Evolutionary conservation across 139 green algal genomes (phyloP), one percentile per base, ranked within the genome.

Genomic region (Eudorina sp.): DNA sequence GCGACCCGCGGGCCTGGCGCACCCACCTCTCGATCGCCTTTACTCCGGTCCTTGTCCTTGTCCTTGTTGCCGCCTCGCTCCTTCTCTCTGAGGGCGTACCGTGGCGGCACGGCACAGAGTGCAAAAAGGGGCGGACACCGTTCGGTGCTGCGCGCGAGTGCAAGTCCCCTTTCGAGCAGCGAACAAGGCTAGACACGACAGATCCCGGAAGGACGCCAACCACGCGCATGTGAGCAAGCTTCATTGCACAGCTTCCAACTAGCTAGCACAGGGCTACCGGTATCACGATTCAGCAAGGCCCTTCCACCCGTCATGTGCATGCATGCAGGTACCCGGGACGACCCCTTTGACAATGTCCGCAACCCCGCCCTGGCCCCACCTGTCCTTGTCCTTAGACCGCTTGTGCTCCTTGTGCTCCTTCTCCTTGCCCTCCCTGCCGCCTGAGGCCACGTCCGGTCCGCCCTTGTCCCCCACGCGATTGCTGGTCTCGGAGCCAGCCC

Each of bases 361-460:
- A 14, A 34, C 18, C 58, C 58, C 58, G 18, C 58, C 6, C 58
- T 58, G 13, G 58, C 34, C 82, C 27, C 64, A 86, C 80, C 58
- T 88, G 82, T 88, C 82, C 82, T 88, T 88, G 29, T 88, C 82
- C 36, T 80, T 79, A 3, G 43, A 51, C 19, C 48, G 48, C 66
- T 88, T 88, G 82, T 88, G 64, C 45, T 88, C 66, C 48, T 80
- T 68, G 48, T 88, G 64, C 64, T 79, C 66, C 46, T 72, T 72
- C 29, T 79, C 66, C 82, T 80, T 79, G 60, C 81, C 62, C 38
- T 68, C 81, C 43, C 38, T 51, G 58, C 60, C 51, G 2, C 16
- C 77, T 19, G 36, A 40, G 34, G 36, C 60, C 11, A 7, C 60
- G 13, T 46, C 41, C 2, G 23, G 31, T 21, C n/a, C 62, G n/a